Evolutionary conservation across 1,139 yeast species (phyloP).

Genomic region (Zygosaccharomyces pseudobailii): DNA sequence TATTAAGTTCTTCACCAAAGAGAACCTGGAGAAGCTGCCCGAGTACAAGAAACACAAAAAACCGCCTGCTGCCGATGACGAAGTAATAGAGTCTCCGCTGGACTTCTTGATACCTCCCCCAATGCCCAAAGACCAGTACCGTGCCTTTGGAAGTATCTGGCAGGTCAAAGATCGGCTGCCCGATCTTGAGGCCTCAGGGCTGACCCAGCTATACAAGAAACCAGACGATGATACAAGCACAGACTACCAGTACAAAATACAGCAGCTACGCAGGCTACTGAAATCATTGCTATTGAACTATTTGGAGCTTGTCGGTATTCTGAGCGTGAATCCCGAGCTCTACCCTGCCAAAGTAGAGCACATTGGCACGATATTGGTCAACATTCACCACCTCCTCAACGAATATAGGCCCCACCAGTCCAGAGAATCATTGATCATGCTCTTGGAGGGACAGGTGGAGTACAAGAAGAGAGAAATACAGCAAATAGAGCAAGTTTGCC

Average conservation of each 20-base stretch:
- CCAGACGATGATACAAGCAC: conserved; percentile 19
- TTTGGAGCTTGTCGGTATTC: conserved; percentile 68
- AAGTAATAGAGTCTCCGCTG: conserved; percentile 33
- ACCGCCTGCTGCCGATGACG: conserved; percentile 14
- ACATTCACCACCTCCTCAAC: conserved; percentile 77
- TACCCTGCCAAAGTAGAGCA: conserved; percentile 66
- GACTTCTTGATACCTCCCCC: conserved; percentile 61
- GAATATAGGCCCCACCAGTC: conserved; percentile 89
- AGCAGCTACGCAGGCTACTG: conserved; percentile 63
- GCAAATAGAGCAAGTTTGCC: conserved; percentile 44
- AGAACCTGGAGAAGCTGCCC: conserved; percentile 44
- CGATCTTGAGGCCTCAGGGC: conserved; percentile 60
- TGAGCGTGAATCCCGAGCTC: conserved; percentile 61
- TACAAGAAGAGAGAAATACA: conserved; percentile 50
- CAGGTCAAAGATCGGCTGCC: conserved; percentile 63
- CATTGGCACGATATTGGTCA: conserved; percentile 67
- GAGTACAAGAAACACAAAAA: conserved; percentile 25
- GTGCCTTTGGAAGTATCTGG: conserved; percentile 84
- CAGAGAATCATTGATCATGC: conserved; percentile 69
- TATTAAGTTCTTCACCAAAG: conserved; percentile 61
- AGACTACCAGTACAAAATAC: conserved; percentile 50
- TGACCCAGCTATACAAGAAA: conserved; percentile 54
- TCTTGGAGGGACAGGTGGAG: conserved; percentile 60
- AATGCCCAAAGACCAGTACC: conserved; percentile 57
- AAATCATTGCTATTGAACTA: conserved; percentile 67